Percentiles rank a stretch among this genome's conserved stretches.
Conservation (phyloP, 2,329 filamentous ascomycete genomes). For the Pseudonectria foliicola region DNA sequence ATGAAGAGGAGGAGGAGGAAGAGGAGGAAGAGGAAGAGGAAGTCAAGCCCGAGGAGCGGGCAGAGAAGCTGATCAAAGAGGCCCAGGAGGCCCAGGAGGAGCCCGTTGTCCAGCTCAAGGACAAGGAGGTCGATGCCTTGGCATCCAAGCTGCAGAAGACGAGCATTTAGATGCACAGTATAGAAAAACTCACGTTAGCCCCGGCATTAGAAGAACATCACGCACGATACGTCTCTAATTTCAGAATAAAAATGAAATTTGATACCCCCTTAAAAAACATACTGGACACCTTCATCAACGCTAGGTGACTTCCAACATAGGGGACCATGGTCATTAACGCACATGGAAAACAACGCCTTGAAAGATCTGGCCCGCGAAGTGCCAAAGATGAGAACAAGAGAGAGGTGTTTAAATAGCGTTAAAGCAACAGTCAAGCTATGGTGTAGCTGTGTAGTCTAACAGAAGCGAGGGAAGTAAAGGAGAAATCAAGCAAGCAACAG, state of each 20-base stretch:
- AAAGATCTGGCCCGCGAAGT: no score
- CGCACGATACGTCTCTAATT: slow-evolving; percentile 14
- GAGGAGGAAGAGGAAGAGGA: slow-evolving; percentile 55
- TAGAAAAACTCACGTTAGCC: slow-evolving; percentile 3
- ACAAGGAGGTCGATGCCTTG: slow-evolving; percentile 75
- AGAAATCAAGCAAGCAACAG: no score
- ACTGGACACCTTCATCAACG: no score
- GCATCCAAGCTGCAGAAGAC: slow-evolving; percentile 72
- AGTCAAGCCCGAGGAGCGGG: slow-evolving; percentile 52
- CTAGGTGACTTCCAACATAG: no score
- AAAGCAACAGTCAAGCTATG: no score
- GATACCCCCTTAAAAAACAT: slow-evolving; percentile 26
- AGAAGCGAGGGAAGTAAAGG: no score
- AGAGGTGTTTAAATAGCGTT: no score
- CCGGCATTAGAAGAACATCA: slow-evolving; percentile 20
- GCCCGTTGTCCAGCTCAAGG: slow-evolving; percentile 62
- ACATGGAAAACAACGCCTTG: no score
- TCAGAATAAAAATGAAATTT: slow-evolving; percentile 18
- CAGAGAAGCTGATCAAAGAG: slow-evolving; percentile 62
- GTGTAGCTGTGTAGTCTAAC: no score
- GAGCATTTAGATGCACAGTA: slow-evolving; percentile 32
- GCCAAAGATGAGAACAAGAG: no score
- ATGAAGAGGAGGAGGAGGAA: slow-evolving; percentile 61
- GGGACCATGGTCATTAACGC: no score
- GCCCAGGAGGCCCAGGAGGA: slow-evolving; percentile 67